A percentile compares a stretch with the other conserved stretches of the same genome.
phyloP scores from a whole-genome alignment of 2,329 filamentous ascomycete genomes.

The Aspergillus jensenii region DNA sequence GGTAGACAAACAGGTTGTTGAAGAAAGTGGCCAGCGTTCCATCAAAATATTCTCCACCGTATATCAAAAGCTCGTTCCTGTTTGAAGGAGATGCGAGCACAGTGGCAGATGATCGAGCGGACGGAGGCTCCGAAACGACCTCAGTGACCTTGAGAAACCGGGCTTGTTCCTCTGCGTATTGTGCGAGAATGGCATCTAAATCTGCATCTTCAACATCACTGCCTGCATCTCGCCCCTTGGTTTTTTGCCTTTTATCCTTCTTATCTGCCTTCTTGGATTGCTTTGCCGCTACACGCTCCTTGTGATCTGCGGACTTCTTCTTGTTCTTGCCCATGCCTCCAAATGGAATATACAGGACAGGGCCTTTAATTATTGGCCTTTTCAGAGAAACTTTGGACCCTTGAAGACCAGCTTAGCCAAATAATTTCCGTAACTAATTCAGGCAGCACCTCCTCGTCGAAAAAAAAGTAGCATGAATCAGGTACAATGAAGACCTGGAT shows the following conservation, averaged over 20 bases:
- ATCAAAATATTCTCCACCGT: conserved; percentile 95
- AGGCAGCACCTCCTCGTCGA: not conserved
- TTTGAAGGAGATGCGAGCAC: conserved; percentile 83
- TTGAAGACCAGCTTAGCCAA: not conserved
- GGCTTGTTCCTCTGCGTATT: conserved; percentile 90
- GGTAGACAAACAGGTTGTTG: conserved; percentile 66
- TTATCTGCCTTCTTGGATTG: conserved; percentile 77
- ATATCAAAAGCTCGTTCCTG: conserved; percentile 83
- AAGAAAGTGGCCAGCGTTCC: conserved; percentile 75
- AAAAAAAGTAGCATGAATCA: not conserved
- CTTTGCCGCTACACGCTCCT: conserved; percentile 64
- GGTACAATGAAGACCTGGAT: not conserved
- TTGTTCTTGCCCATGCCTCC: conserved; percentile 53
- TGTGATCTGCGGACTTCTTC: conserved; percentile 58
- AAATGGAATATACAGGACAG: not conserved
- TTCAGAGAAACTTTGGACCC: not conserved
- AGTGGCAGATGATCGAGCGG: conserved; percentile 74
- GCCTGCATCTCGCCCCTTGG: conserved; percentile 66
- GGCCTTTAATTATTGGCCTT: not conserved
- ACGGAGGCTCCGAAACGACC: conserved; percentile 68
- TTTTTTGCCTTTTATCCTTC: conserved; percentile 77
- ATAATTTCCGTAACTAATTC: not conserved
- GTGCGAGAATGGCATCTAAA: conserved; percentile 86
- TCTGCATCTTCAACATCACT: conserved; percentile 92
- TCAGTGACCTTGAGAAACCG: conserved; percentile 94